A percentile compares a stretch with the other conserved stretches of the same genome.
Conservation (phyloP, 2,329 filamentous ascomycete genomes). For the Xylaria digitata region DNA sequence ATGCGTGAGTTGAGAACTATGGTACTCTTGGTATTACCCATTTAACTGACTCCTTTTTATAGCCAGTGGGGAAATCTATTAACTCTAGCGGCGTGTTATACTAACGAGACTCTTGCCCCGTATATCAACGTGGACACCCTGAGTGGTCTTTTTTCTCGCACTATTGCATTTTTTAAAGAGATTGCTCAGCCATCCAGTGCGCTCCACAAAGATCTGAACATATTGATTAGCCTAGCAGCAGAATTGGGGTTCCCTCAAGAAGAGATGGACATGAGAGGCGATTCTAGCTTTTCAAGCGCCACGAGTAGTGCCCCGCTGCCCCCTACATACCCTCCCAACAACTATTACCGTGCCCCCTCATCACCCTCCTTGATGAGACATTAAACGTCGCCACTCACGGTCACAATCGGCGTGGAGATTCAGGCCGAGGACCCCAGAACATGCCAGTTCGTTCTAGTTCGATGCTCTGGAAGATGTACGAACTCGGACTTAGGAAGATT, state of each 20-base stretch:
- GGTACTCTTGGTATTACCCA: not conserved
- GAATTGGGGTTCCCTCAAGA: conserved; percentile 58
- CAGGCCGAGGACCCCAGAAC: not conserved
- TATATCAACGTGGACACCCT: conserved; percentile 69
- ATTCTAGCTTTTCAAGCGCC: conserved; percentile 59
- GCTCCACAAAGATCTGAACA: conserved; percentile 77
- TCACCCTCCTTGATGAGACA: conserved; percentile 41
- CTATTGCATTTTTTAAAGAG: conserved; percentile 79
- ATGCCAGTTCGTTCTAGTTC: not conserved
- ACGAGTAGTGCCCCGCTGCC: conserved; percentile 46
- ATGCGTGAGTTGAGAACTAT: conserved; percentile 78
- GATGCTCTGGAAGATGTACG: not conserved
- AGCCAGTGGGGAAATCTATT: conserved; percentile 98
- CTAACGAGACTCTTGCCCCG: conserved; percentile 69
- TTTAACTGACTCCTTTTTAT: conserved; percentile 26
- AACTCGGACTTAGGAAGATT: not conserved
- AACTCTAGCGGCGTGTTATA: conserved; percentile 85
- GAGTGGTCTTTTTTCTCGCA: conserved; percentile 72
- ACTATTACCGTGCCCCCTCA: conserved; percentile 28
- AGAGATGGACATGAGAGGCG: conserved; percentile 47
- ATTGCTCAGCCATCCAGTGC: conserved; percentile 80
- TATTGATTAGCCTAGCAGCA: conserved; percentile 67
- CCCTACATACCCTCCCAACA: conserved; percentile 42
- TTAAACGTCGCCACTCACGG: conserved; percentile 32
- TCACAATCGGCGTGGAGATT: conserved; percentile 30